These are phyloP conservation scores for Opeltia flavorubescens DNA, from an alignment of 495 filamentous ascomycete species.

Conservation along the genomic window DNA sequence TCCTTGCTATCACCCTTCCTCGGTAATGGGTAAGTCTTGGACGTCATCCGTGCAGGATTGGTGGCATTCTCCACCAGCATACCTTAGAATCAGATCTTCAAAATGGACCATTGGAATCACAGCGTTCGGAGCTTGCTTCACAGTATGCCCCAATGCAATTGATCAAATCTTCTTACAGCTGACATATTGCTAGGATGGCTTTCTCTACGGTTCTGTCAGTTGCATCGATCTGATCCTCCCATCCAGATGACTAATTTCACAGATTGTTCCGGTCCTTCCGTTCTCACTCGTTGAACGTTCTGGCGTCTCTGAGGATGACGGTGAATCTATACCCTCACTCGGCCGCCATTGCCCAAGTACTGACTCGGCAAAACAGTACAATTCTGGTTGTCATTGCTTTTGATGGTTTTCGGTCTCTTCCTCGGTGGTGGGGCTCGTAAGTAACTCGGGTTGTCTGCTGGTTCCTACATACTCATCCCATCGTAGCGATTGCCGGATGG, in stretches of 20 bases:
- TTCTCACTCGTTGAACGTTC: conserved; percentile 7
- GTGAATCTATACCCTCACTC: not conserved
- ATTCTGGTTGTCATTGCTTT: conserved; percentile 7
- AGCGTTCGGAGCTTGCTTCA: conserved; percentile 5
- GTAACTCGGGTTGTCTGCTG: not conserved
- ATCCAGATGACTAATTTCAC: not conserved
- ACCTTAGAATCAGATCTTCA: too few species aligned
- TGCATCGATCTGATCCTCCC: not conserved
- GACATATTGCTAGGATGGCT: conserved; percentile 5
- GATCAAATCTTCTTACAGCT: too few species aligned
- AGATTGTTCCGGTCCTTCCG: conserved; percentile 9
- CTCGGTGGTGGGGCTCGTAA: conserved; percentile 5
- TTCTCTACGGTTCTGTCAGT: conserved; percentile 5
- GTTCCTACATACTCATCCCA: not conserved
- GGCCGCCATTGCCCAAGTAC: not conserved
- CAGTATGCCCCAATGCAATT: too few species aligned
- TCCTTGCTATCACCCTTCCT: too few species aligned
- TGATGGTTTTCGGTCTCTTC: conserved; percentile 4
- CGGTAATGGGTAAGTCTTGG: too few species aligned
- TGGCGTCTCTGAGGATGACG: conserved; percentile 4
- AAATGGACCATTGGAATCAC: conserved; percentile 8
- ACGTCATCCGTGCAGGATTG: too few species aligned
- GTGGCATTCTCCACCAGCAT: too few species aligned
- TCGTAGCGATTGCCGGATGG: conserved; percentile 27
- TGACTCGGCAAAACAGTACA: conserved; percentile 1